Percentiles rank a stretch among this genome's conserved stretches.
These are phyloP conservation scores for Pseudonectria buxi DNA, from an alignment of 2,329 filamentous ascomycete genomes.

Conservation along the genomic window DNA sequence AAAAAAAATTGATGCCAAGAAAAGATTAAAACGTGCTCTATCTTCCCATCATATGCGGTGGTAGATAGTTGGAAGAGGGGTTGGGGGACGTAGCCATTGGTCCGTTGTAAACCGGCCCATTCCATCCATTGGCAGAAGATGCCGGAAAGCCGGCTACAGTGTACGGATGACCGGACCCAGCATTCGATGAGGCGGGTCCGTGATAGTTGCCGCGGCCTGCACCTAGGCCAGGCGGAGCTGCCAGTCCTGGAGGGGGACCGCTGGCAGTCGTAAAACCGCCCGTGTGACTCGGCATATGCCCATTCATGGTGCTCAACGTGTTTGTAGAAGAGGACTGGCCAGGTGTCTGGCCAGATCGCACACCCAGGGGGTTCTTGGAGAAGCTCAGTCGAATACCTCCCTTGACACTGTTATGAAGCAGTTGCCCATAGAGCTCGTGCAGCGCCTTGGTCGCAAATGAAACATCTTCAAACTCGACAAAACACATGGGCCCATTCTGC, in stretches of 20 bases:
- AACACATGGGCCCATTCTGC: constrained; percentile 95
- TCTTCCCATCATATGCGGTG: constrained; percentile 30
- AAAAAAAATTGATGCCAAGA: constrained; percentile 6
- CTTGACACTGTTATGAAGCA: constrained; percentile 85
- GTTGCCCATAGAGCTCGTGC: constrained; percentile 80
- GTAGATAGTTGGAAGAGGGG: constrained; percentile 19
- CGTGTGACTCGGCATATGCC: constrained; percentile 43
- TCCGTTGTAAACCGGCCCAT: constrained; percentile 13
- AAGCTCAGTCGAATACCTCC: constrained; percentile 94
- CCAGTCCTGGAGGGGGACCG: constrained; percentile 75
- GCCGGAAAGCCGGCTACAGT: constrained; percentile 11
- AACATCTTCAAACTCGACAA: constrained; percentile 95
- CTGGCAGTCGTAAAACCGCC: constrained; percentile 61
- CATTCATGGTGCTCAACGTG: constrained; percentile 50
- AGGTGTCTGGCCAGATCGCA: constrained; percentile 67
- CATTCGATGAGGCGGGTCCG: constrained; percentile 14
- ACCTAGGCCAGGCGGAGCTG: constrained; percentile 65
- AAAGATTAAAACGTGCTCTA: constrained; percentile 10
- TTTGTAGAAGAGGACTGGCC: constrained; percentile 30
- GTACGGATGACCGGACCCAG: constrained; percentile 8
- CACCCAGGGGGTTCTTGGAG: constrained; percentile 93
- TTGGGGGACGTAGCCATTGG: constrained; percentile 5
- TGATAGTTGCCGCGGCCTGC: constrained; percentile 19
- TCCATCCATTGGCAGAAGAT: constrained; percentile 18
- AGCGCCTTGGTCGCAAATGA: constrained; percentile 87